Evolutionary conservation across 169 alveolate species (phyloP).

Genomic region (Babesia ovata): DNA sequence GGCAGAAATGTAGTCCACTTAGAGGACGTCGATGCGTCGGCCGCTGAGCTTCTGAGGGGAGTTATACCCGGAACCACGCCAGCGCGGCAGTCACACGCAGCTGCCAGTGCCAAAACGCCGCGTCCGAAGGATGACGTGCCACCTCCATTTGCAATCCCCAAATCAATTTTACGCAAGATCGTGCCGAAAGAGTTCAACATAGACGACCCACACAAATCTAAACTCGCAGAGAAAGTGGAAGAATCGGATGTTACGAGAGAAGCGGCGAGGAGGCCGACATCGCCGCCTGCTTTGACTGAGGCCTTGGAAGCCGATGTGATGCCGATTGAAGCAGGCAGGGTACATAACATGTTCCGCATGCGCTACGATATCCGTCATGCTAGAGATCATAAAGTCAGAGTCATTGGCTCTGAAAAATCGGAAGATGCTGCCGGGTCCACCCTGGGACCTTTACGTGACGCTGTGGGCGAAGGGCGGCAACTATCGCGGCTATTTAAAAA

Average conservation of each 20-base stretch:
- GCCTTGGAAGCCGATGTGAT: neutral
- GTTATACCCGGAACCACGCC: neutral
- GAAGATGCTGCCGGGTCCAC: too few species aligned
- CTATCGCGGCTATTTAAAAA: too few species aligned
- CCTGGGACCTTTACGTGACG: too few species aligned
- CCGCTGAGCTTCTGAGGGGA: slow-evolving; percentile 16
- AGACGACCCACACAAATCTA: neutral
- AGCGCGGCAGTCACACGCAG: neutral
- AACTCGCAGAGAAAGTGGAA: neutral
- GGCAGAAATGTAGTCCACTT: neutral
- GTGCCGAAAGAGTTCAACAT: neutral
- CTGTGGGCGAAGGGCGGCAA: too few species aligned
- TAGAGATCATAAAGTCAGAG: too few species aligned
- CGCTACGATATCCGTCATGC: neutral
- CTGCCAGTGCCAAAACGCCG: neutral
- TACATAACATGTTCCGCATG: neutral
- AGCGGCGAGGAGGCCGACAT: neutral
- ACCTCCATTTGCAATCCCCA: neutral
- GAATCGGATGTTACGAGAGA: neutral
- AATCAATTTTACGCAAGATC: neutral
- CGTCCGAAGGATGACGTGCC: neutral
- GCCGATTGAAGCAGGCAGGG: neutral
- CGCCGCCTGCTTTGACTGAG: neutral
- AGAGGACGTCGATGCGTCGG: slow-evolving; percentile 19
- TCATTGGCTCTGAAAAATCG: too few species aligned